A percentile compares a stretch with the other conserved stretches of the same genome.
These are phyloP conservation scores for Albizia julibrissin DNA, from an alignment of 306 rosid species.

Conservation along the genomic window DNA sequence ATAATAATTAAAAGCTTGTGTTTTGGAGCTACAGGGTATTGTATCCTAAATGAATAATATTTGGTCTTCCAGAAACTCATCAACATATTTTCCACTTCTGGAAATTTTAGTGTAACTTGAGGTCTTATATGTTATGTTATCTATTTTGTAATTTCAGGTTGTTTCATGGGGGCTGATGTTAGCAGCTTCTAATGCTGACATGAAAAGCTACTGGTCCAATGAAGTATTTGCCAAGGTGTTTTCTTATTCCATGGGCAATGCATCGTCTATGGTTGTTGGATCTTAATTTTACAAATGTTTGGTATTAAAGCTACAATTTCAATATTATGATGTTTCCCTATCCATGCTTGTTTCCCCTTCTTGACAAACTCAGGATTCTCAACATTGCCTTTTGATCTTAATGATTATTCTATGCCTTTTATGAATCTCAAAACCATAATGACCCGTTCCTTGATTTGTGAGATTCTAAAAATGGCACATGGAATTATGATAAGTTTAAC, in stretches of 20 bases:
- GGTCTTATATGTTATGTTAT: slow-evolving; percentile 4
- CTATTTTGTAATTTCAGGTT: slow-evolving; percentile 50
- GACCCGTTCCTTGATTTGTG: neutral
- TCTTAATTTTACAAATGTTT: neutral
- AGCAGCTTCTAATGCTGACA: slow-evolving; percentile 51
- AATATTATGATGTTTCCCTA: neutral
- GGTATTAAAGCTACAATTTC: neutral
- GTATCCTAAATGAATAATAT: slow-evolving; percentile 23
- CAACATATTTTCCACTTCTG: neutral
- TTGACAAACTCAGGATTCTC: neutral
- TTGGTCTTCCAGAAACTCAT: slow-evolving; percentile 13
- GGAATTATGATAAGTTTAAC: neutral
- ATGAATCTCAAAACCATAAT: neutral
- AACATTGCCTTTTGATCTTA: neutral
- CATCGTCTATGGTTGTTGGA: neutral
- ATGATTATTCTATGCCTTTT: neutral
- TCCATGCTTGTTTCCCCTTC: neutral
- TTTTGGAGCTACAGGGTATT: neutral
- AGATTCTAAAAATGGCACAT: neutral
- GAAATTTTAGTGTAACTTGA: slow-evolving; percentile 10
- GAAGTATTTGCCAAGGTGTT: slow-evolving; percentile 78
- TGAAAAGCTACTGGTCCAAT: slow-evolving; percentile 55
- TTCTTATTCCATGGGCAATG: slow-evolving; percentile 10
- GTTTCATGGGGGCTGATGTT: slow-evolving; percentile 76
- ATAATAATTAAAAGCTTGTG: neutral